A percentile compares a stretch with the other conserved stretches of the same genome.
Evolutionary conservation across 306 rosid species (phyloP).

Genomic region (Styphnolobium japonicum): DNA sequence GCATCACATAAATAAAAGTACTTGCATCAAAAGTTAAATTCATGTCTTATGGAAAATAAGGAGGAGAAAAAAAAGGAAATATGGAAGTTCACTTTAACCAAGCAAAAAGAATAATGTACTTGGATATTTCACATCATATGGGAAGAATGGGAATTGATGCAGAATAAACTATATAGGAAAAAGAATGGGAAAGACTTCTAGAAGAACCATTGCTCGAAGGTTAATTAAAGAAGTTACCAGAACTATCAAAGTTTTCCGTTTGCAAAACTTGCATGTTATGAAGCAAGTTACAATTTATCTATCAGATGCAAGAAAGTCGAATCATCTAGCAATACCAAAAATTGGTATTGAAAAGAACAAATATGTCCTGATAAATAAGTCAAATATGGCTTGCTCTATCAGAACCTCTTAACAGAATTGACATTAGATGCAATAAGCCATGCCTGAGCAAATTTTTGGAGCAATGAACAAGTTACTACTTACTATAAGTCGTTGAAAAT

Average conservation of each 20-base stretch:
- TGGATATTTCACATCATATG: not conserved
- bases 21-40: not conserved
- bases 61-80: not conserved
- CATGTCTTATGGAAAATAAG: not conserved
- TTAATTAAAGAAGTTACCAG: not conserved
- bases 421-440: not conserved
- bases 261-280: not conserved
- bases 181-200: not conserved
- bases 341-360: not conserved
- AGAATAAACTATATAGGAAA: not conserved
- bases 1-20: not conserved
- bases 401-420: not conserved
- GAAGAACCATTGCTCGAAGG: not conserved
- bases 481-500: not conserved
- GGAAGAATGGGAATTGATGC: not conserved
- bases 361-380: not conserved
- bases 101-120: not conserved
- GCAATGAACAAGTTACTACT: not conserved
- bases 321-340: not conserved
- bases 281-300: not conserved
- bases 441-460: not conserved
- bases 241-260: not conserved
- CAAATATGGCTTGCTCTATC: not conserved
- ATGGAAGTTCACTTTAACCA: not conserved
- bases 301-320: not conserved